These are phyloP conservation scores for Globisporangium carolinianum DNA, from an alignment of 352 stramenopile species.

Conservation along the genomic window DNA sequence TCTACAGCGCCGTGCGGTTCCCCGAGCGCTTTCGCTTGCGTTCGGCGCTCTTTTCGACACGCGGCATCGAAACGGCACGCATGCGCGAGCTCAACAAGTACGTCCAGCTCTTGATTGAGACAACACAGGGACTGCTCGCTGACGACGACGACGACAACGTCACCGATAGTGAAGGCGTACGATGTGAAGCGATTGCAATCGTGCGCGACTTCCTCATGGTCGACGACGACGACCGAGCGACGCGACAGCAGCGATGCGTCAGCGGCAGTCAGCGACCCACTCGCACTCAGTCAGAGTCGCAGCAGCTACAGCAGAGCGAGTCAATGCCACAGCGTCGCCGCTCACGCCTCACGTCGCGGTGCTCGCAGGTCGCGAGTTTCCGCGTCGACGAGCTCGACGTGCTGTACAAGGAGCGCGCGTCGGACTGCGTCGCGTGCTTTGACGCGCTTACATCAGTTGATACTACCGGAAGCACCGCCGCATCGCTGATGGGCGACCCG, in stretches of 20 bases:
- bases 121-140: constrained; percentile 51
- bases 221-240: constrained; percentile 22
- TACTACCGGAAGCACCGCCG: not conserved
- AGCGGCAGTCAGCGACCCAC: too few species aligned
- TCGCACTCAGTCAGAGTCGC: not conserved
- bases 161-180: constrained; percentile 9
- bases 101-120: constrained; percentile 57
- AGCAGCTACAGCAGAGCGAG: not conserved
- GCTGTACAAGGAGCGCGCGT: constrained; percentile 25
- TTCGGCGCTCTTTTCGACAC: constrained; percentile 39
- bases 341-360: constrained; percentile 21
- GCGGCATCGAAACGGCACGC: constrained; percentile 42
- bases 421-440: not conserved
- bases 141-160: constrained; percentile 45
- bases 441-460: not conserved
- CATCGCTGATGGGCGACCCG: constrained; percentile 22
- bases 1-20: constrained; percentile 38
- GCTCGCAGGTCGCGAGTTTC: constrained; percentile 39
- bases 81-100: constrained; percentile 64
- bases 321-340: constrained; percentile 9
- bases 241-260: not conserved
- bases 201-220: constrained; percentile 68
- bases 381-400: constrained; percentile 56
- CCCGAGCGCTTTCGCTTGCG: constrained; percentile 47
- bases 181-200: constrained; percentile 35